Conservation (phyloP, 2,329 filamentous ascomycete species). For the Raffaelea ambrosiae region DNA sequence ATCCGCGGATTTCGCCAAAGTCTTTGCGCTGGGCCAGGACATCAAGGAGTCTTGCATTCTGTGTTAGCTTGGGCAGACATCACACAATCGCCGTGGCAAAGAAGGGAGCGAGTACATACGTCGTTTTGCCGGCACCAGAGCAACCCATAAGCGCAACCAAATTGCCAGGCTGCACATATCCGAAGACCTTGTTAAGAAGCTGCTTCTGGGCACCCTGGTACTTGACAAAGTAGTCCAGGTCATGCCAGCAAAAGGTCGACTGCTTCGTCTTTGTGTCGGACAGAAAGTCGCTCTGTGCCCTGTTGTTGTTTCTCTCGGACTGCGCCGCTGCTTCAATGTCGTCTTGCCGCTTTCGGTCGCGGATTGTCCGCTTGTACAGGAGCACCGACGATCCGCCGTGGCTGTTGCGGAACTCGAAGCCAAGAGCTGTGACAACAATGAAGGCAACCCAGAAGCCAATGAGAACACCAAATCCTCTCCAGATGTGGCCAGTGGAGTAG, state of each 20-base stretch:
- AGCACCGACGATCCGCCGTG: conserved; percentile 42
- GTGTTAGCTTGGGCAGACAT: no score
- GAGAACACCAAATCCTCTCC: conserved; percentile 72
- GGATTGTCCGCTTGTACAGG: conserved; percentile 9
- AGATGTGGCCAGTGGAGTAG: conserved; percentile 51
- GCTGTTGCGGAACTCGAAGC: conserved; percentile 64
- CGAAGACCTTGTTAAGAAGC: conserved; percentile 73
- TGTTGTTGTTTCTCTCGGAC: neutral
- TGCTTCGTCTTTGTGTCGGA: conserved; percentile 36
- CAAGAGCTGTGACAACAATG: conserved; percentile 35
- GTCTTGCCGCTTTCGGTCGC: neutral
- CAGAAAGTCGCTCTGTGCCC: neutral
- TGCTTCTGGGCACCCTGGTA: conserved; percentile 49
- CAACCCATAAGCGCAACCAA: conserved; percentile 72
- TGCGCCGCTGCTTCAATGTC: neutral
- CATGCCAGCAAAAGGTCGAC: conserved; percentile 66
- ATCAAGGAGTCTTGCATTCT: conserved; percentile 58
- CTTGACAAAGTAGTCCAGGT: conserved; percentile 61
- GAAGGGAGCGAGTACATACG: no score
- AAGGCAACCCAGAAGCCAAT: conserved; percentile 56
- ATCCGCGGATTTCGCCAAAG: conserved; percentile 65
- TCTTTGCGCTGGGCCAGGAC: conserved; percentile 73
- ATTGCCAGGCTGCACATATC: conserved; percentile 76
- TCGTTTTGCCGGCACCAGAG: conserved; percentile 77
- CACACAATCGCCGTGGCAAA: no score